Evolutionary conservation across 2,329 filamentous ascomycete genomes (phyloP), one percentile per base, ranked within the genome.

Genomic region (Aaosphaeria pasadenensis): DNA sequence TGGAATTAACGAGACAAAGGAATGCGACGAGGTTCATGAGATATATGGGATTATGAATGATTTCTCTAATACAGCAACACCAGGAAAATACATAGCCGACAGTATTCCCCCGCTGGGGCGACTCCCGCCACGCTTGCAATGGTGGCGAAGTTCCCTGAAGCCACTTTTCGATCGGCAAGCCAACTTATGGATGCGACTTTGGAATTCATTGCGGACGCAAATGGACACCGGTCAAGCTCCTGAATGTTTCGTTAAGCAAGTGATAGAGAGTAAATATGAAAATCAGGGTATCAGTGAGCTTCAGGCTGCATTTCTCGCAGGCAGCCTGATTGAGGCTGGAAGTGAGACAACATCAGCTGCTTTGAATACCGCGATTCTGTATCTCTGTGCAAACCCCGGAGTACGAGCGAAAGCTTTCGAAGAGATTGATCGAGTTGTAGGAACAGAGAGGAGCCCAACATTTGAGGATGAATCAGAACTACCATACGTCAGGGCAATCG

Each of bases 401-500:
- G 58, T 50, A 2, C 55, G 51, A 6, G 41, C 45, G 32, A 56
- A 53, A 45, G 63, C 64, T 11, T 50, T 54, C n/a, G 51, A 59
- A 28, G 64, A 68, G 35, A 45, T 67, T 6, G 42, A 44, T 7
- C 38, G 43, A 11, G 54, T 62, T 0, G 47, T 62, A 5, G 56
- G 58, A 5, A 13, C 41, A 5, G 45, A 48, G 1, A 51, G 57
- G 5, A 59, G 57, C 3, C 62, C 64, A 0, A 59, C 53, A 1
- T 66, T 80, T 47, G 69, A 73, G 2, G 78, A 83, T 54, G 69
- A 77, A 13, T 58, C 66, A 0, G 57, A 59, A 1, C 60, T 83
- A 32, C 59, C 59, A 4, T 72, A 70, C 43, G 59, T 72, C 28
- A 56, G 63, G 28, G 64, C 65, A 44, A 64, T 69, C 7, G 58